Evolutionary conservation across 2,329 filamentous ascomycete genomes (phyloP), one percentile per base, ranked within the genome.

Genomic region (Anthostomella pinea): DNA sequence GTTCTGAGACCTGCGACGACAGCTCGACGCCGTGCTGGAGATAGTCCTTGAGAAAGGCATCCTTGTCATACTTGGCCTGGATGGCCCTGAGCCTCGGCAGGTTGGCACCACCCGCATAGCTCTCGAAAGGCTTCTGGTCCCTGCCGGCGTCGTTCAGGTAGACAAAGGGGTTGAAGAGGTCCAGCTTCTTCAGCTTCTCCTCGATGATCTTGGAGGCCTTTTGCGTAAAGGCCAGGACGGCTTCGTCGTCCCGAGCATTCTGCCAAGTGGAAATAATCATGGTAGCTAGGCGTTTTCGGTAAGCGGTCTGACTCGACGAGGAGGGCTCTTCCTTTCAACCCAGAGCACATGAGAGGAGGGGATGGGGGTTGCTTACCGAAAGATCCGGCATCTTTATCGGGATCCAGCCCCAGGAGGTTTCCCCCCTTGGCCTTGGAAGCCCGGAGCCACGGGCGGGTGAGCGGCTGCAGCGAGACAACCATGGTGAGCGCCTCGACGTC

Each of bases 101-200:
- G n/a, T n/a, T n/a, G n/a, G n/a, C n/a, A n/a, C n/a, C n/a, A n/a
- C n/a, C n/a, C n/a, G n/a, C n/a, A n/a, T n/a, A n/a, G n/a, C n/a
- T n/a, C n/a, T n/a, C n/a, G n/a, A 36, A 36, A 7, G 34, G 34
- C 8, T 15, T 36, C 21, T 36, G 34, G 7, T 3, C 16, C 2
- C 10, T 17, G 7, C 15, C 26, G 3, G 26, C 34, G 16, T 36
- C 34, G 8, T 36, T 36, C 3, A 36, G 8, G 17, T 36, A 36
- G 14, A 25, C 14, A 10, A 18, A 36, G 3, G 33, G 33, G 15
- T 36, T n/a, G 20, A 30, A 30, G 3, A 36, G 26, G 1, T 6
- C 21, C 7, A 36, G 26, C 10, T 29, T 29, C 3, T 8, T 8
- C 3, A 17, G 17, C 14, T 24, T 17, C n/a, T 10, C 6, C 15